Conservation (phyloP, 345 rosid genomes). For the Moringa oleifera region DNA sequence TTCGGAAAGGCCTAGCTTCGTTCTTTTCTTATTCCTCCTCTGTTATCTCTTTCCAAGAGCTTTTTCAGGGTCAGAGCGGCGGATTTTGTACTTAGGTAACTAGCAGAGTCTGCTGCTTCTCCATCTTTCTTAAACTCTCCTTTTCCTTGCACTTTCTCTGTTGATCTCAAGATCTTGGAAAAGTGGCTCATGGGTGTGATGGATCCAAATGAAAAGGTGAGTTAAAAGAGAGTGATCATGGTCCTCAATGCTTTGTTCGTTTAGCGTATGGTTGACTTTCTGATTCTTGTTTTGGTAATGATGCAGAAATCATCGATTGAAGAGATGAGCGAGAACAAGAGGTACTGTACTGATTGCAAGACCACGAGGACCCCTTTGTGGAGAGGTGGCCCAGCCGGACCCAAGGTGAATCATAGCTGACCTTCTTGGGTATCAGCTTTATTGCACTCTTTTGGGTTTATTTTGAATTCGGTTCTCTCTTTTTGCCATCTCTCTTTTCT, state of each 20-base stretch:
- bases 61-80: no score
- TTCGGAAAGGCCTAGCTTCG: no score
- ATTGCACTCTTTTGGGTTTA: background rate
- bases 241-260: background rate
- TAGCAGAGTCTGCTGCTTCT: background rate
- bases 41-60: no score
- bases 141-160: background rate
- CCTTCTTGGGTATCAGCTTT: background rate
- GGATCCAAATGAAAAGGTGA: slow-evolving; percentile 22
- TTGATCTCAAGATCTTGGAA: background rate
- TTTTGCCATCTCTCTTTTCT: background rate
- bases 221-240: background rate
- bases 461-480: background rate
- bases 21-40: no score
- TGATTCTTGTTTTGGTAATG: slow-evolving; percentile 5
- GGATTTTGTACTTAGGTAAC: slow-evolving; percentile 5
- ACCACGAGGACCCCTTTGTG: slow-evolving; percentile 85
- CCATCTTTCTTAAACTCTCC: background rate
- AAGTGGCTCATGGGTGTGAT: slow-evolving; percentile 15
- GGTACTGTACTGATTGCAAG: slow-evolving; percentile 60
- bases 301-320: slow-evolving; percentile 22
- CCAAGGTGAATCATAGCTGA: slow-evolving; percentile 43
- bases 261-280: background rate
- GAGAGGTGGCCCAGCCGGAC: slow-evolving; percentile 91
- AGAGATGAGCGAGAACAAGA: slow-evolving; percentile 26